Base-by-base conservation (phyloP, 345 rosid species). In the Aquilaria malaccensis region DNA sequence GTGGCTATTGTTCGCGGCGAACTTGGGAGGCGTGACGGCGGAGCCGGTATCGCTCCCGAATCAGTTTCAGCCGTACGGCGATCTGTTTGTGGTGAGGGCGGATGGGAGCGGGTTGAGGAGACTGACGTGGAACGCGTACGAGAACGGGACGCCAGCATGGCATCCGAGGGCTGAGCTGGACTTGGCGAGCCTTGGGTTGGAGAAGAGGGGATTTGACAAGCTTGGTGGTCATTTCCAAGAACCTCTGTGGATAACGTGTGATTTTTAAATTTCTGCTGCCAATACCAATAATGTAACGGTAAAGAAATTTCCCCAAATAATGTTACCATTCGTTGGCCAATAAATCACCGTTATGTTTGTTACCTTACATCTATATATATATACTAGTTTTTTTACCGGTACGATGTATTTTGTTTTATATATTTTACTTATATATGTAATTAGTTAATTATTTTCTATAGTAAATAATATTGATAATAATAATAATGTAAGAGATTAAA, bases 41-140 rank as follows among this genome's bases (percentile, higher is more conserved):
- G 98, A 93, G 69, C 89, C 96, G 14, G 91, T 87, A 73, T 77
- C 96, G 62, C 41, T 56, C 63, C 94, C 98, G 33, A 87, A 87
- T 63, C 96, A 93, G 60, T 89, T 80, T 70, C 98, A 89, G 63
- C 97, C 98, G 2, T 87, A 87, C 7, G 98, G 98, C 0, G 96
- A 93, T 14, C 63, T 93, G 71, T 79, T 64, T 9, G 76, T 83
- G 71, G 67, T 58, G 59, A 84, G 77, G 61, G 14, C 76, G 61
- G 88, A 93, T 33, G 94, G 94, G 14, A 83, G 81, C 3, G 94
- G 85, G 30, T 55, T 92, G 51, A 73, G 74, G 68, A 83, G 95
- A 83, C 74, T 92, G 83, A 92, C 98, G 73, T 89, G 93, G 79
- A 85, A 81, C 33, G 93, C 86, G 0, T 89, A 76, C 50, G 98